A percentile compares a stretch with the other conserved stretches of the same genome.
Evolutionary conservation across 2,329 filamentous ascomycete genomes (phyloP).

Genomic region (Malbranchea cinnamomea): DNA sequence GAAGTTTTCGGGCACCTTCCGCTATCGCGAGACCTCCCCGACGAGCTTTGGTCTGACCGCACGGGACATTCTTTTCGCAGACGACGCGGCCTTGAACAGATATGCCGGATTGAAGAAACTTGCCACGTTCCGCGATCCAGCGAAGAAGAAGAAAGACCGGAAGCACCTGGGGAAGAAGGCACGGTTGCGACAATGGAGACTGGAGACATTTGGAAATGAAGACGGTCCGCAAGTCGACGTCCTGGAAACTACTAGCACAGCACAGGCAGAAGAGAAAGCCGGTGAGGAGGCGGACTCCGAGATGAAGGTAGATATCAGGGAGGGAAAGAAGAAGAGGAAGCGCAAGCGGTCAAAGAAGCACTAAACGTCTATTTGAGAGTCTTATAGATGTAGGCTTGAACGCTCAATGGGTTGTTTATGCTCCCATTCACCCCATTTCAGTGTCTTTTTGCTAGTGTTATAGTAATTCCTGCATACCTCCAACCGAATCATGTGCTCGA

Average conservation of each 20-base stretch:
- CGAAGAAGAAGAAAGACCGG: conserved; percentile 79
- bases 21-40: conserved; percentile 88
- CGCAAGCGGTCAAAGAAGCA: conserved; percentile 32
- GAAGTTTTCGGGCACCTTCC: conserved; percentile 48
- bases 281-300: conserved; percentile 12
- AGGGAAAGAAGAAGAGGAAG: conserved; percentile 25
- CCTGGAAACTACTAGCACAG: conserved; percentile 8
- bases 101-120: conserved; percentile 92
- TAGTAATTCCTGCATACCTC: no score
- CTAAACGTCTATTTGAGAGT: no score
- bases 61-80: conserved; percentile 80
- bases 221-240: conserved; percentile 30
- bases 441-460: no score
- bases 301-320: conserved; percentile 27
- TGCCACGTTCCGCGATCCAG: conserved; percentile 70
- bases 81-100: conserved; percentile 72
- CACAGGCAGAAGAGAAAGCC: conserved; percentile 8
- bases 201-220: conserved; percentile 49
- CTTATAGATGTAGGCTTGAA: no score
- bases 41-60: conserved; percentile 79
- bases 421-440: no score
- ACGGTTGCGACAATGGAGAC: conserved; percentile 70
- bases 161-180: conserved; percentile 89
- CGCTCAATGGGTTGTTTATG: no score
- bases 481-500: no score